These are phyloP conservation scores for Hordeum marinum DNA, from an alignment of 176 grass and related monocot species.

Conservation along the genomic window DNA sequence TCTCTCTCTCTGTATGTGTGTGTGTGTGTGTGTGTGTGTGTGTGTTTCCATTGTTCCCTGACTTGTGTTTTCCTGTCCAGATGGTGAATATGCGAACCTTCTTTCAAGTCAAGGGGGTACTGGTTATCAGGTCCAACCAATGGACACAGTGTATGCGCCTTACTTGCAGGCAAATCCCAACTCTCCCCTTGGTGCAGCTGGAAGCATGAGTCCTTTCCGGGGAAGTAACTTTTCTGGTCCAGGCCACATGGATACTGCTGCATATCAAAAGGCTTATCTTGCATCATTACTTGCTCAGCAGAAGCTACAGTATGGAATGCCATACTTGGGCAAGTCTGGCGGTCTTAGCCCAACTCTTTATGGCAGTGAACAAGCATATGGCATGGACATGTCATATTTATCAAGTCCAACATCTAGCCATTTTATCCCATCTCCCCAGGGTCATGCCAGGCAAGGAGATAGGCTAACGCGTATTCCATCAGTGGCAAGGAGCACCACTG, in stretches of 20 bases:
- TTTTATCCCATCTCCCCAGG: slow-evolving; percentile 50
- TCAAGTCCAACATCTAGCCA: slow-evolving; percentile 49
- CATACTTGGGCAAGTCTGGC: slow-evolving; percentile 57
- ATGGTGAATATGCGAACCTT: slow-evolving; percentile 59
- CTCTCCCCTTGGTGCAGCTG: slow-evolving; percentile 42
- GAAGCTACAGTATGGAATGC: slow-evolving; percentile 73
- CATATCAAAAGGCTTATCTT: slow-evolving; percentile 78
- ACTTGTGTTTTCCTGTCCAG: slow-evolving; percentile 40
- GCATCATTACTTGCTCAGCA: slow-evolving; percentile 69
- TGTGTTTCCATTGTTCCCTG: not conserved
- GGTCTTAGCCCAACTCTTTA: slow-evolving; percentile 62
- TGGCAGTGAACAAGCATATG: slow-evolving; percentile 51
- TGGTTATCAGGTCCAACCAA: slow-evolving; percentile 40
- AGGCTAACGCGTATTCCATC: slow-evolving; percentile 41
- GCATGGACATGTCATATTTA: slow-evolving; percentile 61
- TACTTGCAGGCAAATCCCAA: slow-evolving; percentile 62
- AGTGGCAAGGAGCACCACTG: slow-evolving; percentile 30
- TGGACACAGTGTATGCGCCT: slow-evolving; percentile 53
- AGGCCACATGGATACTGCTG: slow-evolving; percentile 59
- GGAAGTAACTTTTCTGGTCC: slow-evolving; percentile 54
- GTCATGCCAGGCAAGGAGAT: slow-evolving; percentile 65
- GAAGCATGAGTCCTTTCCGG: slow-evolving; percentile 57
- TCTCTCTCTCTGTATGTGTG: not conserved
- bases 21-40: not conserved
- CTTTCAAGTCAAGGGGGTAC: slow-evolving; percentile 48